Evolutionary conservation across 495 filamentous ascomycete genomes (phyloP).

Genomic region (Trichocladium antarcticum): DNA sequence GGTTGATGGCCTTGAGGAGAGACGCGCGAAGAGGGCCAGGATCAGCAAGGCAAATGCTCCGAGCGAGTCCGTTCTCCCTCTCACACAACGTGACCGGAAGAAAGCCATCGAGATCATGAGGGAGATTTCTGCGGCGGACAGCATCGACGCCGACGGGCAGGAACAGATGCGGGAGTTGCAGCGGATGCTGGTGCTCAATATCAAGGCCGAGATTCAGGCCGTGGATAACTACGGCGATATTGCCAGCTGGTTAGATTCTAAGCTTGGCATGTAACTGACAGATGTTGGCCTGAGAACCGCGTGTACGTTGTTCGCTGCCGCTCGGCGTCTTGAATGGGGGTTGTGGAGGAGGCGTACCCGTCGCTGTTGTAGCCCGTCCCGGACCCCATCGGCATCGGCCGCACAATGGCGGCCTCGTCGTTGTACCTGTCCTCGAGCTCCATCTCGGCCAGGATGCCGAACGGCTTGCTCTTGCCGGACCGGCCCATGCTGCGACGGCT

Average conservation of each 20-base stretch:
- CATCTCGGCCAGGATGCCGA: no score
- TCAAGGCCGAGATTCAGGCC: constrained; percentile 86
- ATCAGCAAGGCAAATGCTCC: neutral
- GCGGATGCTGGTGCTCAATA: constrained; percentile 71
- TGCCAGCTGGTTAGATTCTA: constrained; percentile 52
- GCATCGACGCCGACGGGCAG: constrained; percentile 4
- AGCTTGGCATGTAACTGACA: constrained; percentile 11
- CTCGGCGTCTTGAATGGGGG: no score
- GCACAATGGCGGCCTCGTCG: no score
- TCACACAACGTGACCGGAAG: constrained; percentile 52
- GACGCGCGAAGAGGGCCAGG: constrained; percentile 10
- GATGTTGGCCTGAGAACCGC: no score
- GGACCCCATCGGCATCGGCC: no score
- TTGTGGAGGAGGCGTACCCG: no score
- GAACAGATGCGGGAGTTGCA: constrained; percentile 61
- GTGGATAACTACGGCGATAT: constrained; percentile 54
- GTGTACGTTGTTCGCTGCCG: no score
- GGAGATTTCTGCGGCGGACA: constrained; percentile 20
- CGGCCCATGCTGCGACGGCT: no score
- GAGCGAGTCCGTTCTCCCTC: constrained; percentile 24
- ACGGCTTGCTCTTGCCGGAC: no score
- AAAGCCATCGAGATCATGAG: constrained; percentile 57
- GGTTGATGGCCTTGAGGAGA: neutral
- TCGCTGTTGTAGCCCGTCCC: no score
- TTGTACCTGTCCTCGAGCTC: no score